Base-by-base conservation (phyloP, 2,329 filamentous ascomycete genomes). In the Trichoderma sp. region DNA sequence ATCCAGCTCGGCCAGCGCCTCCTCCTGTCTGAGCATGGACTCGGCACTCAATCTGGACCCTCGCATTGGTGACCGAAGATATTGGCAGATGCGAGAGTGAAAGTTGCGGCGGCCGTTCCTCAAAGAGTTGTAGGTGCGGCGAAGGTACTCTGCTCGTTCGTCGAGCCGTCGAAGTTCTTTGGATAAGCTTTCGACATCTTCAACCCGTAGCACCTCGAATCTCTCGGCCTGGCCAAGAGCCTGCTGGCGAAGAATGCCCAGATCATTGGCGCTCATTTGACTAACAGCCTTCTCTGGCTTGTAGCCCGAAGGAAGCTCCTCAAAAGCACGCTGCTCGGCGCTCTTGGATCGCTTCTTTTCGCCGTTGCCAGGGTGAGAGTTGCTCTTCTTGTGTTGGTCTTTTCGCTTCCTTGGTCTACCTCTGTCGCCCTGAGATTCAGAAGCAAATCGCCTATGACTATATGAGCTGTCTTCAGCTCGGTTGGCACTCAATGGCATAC, bases 161-260 rank as follows among this genome's bases (percentile, higher is more conserved):
- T 95, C 92, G n/a, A 95, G 85, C 72, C 87, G 89, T 64, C 90
- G 89, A 69, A 94, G 89, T 82, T 95, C 93, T 88, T 87, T 88
- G 18, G 91, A 92, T 6, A 94, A 84, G 21, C 83, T 82, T 65
- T 91, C 89, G 15, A 92, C 90, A 74, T 92, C 89, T 30, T 87
- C 86, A 66, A 85, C 84, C 61, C 82, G 83, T 26, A 92, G 83
- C n/a, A 92, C 85, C 79, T 92, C 89, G 73, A 92, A 92, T 34
- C 88, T 84, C 47, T 86, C 84, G 0, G 87, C 88, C 77, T 92
- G 90, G 34, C 88, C 87, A 47, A 89, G 81, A 1, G 90, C 90
- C 77, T 92, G 90, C 74, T 84, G 86, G 71, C 88, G 86, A 26
- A 92, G 80, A 4, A 82, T 81, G 11, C 79, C 79, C 15, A 89